Base-by-base conservation (phyloP, 768 basidiomycete genomes). In the Lactarius evosmus region DNA sequence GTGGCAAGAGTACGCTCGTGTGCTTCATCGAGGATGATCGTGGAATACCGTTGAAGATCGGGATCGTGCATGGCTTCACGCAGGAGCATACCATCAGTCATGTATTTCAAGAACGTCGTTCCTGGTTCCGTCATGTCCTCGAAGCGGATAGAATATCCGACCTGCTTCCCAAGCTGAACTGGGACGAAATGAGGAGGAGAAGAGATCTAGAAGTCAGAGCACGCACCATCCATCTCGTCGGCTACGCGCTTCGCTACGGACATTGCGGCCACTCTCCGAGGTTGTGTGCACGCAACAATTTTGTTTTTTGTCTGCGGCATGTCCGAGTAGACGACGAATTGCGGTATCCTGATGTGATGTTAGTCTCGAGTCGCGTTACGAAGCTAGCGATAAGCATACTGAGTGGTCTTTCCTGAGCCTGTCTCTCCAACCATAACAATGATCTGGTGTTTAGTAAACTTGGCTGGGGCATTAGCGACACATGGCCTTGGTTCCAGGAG, bases 11-110 rank as follows among this genome's bases (percentile, higher is more conserved):
- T 98, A 66, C 96, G 89, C 78, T 99, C 97, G 78, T 99, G 97
- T 6, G 94, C 97, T 78, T 99, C 97, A 74, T 99, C 97, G 61
- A 98, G 85, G 70, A 99, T 98, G 76, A 99, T 95, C 25, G 96
- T 98, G 22, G 93, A 96, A 75, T 99, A 99, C 4, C 95, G 86
- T 30, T 82, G 79, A 41, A 98, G 83, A 22, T 85, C 82, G 9
- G 93, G 90, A 75, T 98, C 96, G 75, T 95, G 93, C 95, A 98
- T 99, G 5, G 94, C 95, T 78, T 97, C 95, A 22, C 95, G 87
- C n/a, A 96, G 84, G 60, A 93, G 86, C 95, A 98, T 97, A 83
- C 96, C 97, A 70, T 99, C 97, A 17, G 97, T 99, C 95, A 98
- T 97, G 79, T 99, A 98, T 74, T 97, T 98, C 67, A 99, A 81